Evolutionary conservation across 371 early-diverging fungal species (phyloP).

Genomic region (Rhizopus stolonifer): DNA sequence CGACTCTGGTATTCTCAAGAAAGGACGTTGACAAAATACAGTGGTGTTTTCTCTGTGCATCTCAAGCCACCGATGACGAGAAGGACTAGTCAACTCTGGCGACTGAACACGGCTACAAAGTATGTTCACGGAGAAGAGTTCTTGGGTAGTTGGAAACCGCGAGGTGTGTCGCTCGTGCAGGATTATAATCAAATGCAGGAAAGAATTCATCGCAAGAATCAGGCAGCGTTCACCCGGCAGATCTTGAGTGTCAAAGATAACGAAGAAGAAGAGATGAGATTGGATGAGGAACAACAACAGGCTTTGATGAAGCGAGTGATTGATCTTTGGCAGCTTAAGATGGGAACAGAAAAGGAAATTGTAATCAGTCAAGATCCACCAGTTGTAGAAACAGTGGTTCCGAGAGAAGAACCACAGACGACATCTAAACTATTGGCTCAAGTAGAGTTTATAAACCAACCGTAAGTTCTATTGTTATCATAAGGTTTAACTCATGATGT

Average conservation of each 20-base stretch:
- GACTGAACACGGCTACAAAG: conserved; percentile 70
- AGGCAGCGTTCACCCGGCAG: conserved; percentile 50
- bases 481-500: not conserved
- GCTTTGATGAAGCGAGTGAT: conserved; percentile 41
- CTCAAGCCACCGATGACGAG: conserved; percentile 61
- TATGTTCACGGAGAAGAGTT: conserved; percentile 89
- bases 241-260: conserved; percentile 21
- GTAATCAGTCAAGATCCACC: conserved; percentile 56
- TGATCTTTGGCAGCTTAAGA: conserved; percentile 49
- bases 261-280: conserved; percentile 5
- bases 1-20: conserved; percentile 31
- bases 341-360: conserved; percentile 54
- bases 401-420: conserved; percentile 23
- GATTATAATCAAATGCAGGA: conserved; percentile 54
- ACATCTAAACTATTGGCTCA: conserved; percentile 55
- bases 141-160: conserved; percentile 73
- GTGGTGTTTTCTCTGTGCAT: conserved; percentile 56
- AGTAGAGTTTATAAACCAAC: conserved; percentile 53
- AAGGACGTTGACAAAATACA: conserved; percentile 46
- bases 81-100: conserved; percentile 67
- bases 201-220: conserved; percentile 35
- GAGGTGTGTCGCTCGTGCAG: conserved; percentile 70
- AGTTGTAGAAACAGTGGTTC: not conserved
- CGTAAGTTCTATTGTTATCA: conserved; percentile 32
- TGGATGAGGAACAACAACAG: conserved; percentile 12